These are phyloP conservation scores for Setomelanomma holmii DNA, from an alignment of 2,329 filamentous ascomycete species.

Conservation along the genomic window DNA sequence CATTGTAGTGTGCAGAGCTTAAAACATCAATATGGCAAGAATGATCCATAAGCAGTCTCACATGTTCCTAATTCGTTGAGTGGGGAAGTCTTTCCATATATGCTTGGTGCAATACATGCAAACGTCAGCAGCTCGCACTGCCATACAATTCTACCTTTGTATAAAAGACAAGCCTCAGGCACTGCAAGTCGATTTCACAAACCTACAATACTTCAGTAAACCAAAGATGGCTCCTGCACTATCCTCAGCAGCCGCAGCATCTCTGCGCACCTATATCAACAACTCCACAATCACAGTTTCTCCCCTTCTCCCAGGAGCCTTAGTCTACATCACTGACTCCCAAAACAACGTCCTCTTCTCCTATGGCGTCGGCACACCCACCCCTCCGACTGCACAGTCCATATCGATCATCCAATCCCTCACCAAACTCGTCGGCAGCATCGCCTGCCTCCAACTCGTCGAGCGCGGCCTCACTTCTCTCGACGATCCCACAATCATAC, in stretches of 20 bases:
- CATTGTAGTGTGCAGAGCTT: too few species aligned
- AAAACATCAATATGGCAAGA: too few species aligned
- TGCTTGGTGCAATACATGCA: background rate
- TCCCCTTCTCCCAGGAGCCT: constrained; percentile 19
- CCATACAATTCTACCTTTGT: too few species aligned
- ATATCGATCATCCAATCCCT: constrained; percentile 26
- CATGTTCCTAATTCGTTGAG: too few species aligned
- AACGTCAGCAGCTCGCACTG: background rate
- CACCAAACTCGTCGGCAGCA: constrained; percentile 33
- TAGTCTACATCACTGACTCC: constrained; percentile 26
- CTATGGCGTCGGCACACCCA: constrained; percentile 12
- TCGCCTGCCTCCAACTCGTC: constrained; percentile 35
- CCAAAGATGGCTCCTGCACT: constrained; percentile 14
- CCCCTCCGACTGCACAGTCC: constrained; percentile 15
- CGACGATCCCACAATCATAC: constrained; percentile 24
- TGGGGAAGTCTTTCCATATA: too few species aligned
- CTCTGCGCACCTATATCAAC: constrained; percentile 17
- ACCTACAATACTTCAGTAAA: too few species aligned
- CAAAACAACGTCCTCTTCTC: constrained; percentile 25
- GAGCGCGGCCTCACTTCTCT: constrained; percentile 21
- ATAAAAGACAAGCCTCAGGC: too few species aligned
- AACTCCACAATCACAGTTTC: constrained; percentile 7
- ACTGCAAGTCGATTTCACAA: too few species aligned
- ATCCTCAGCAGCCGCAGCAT: background rate
- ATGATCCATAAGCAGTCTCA: too few species aligned